Evolutionary conservation across 352 stramenopile species (phyloP), one percentile per base, ranked within the genome.

Genomic region (Pythium biforme): DNA sequence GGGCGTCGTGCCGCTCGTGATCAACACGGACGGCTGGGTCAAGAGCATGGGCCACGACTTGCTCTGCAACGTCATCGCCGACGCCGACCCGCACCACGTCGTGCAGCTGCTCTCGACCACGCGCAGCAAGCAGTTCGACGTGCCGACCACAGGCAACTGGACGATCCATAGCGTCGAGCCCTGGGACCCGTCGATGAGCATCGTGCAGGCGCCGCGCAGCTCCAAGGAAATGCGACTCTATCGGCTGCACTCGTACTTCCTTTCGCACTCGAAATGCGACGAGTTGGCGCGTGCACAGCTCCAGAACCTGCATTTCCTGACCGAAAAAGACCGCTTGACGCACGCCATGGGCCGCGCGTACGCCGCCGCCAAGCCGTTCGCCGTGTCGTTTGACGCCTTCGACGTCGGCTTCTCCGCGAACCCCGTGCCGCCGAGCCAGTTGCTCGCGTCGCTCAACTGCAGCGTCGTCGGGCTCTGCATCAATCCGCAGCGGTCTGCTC

Each of bases 1-100:
- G 47, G 39, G 27, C 55, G 27, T 64, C 39, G 76, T 97, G 26
- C 95, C 96, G 31, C 76, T 99, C 1, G 73, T 99, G 15, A 85
- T 99, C 62, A 99, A 99, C 70, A 98, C 95, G 17, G 96, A 98
- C 72, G 96, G 96, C 41, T 99, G 95, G 95, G 88, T 99, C 57
- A 98, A 98, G 77, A 97, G 95, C 51, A 96, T 99, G 77, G 96
- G 96, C 11, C 89, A 95, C 63, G 89, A 99, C 61, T 76, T 99
- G 59, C 81, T 99, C 34, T 95, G 89, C 55, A 83, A 81, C 22
- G 80, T 98, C 39, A 92, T 99, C 33, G 69, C 93, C 31, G 76
- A 84, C 48, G 74, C 90, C 3, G 69, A 74, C 43, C 94, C 95
- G 15, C 76, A 91, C 7, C 90, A 99, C 76, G 83, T 99, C 60